Base-by-base conservation (phyloP, 495 filamentous ascomycete species). In the Cercophora samala region DNA sequence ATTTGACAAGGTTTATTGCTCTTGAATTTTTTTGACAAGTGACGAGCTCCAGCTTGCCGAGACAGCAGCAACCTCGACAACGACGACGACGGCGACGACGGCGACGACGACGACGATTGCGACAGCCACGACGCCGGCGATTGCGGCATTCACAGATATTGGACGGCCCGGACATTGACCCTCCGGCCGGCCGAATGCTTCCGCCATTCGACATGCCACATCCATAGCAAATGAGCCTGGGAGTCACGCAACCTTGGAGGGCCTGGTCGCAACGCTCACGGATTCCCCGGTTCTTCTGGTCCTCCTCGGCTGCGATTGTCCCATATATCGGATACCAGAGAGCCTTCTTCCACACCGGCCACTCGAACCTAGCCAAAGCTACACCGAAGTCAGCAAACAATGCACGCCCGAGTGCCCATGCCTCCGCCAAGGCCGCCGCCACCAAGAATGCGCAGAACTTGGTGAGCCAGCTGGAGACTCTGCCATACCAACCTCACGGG, bases 151-250 rank as follows among this genome's bases (percentile, higher is more conserved):
- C 11, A 46, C 37, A 46, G 37, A 46, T 2, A 46, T 46, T 9
- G 37, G 37, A 46, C 5, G 37, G 37, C 37, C 37, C 15, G 37
- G 37, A 46, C 2, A 46, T 17, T 56, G n/a, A 56, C 3, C n/a
- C 53, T 5, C n/a, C 26, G 60, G 37, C 32, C 60, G 60, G 9
- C 37, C 60, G 32, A 62, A 52, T n/a, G 9, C 18, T 53, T 21
- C 61, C 22, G 15, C 46, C 18, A 46, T 46, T 46, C 61, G 59
- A 69, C 18, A 69, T 69, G 67, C 52, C 15, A 26, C 19, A 9
- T 17, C 13, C 52, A 65, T 46, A 59, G 25, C 53, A 19, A 32
- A 69, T 69, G 67, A 62, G 52, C n/a, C 63, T 69, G 21, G 63
- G 58, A 58, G 62, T 53, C 24, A 42, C 59, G 37, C 58, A 58